A percentile compares a stretch with the other conserved stretches of the same genome.
These are phyloP conservation scores for Colletotrichum destructivum DNA, from an alignment of 2,329 filamentous ascomycete genomes.

Conservation along the genomic window DNA sequence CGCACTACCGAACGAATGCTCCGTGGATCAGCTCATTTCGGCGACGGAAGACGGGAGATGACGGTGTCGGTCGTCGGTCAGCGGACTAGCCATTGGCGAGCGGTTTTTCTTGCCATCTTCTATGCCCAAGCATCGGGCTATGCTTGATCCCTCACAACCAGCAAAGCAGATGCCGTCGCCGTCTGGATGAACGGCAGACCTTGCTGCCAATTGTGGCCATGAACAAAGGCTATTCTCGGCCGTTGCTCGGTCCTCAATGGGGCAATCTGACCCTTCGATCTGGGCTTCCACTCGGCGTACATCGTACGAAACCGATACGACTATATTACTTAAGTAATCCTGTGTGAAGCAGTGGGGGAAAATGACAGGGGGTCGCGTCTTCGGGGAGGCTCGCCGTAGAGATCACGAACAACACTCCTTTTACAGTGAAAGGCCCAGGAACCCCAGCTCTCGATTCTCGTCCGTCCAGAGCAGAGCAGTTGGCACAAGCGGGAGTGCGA, in stretches of 20 bases:
- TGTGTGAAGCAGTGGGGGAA: not conserved
- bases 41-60: not conserved
- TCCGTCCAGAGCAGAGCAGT: not conserved
- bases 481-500: not conserved
- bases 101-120: not conserved
- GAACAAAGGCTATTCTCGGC: not conserved
- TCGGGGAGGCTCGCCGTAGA: not conserved
- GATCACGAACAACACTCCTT: not conserved
- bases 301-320: too few species aligned
- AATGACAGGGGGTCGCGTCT: too few species aligned
- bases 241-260: not conserved
- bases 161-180: not conserved
- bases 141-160: not conserved
- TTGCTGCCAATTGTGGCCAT: not conserved
- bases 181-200: not conserved
- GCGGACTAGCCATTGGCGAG: not conserved
- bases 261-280: not conserved
- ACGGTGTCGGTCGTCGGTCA: not conserved
- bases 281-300: not conserved
- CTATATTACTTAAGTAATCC: too few species aligned
- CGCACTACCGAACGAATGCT: not conserved
- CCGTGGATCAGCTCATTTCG: not conserved
- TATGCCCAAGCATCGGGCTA: not conserved
- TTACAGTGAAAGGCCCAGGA: not conserved
- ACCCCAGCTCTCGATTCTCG: not conserved